These are phyloP conservation scores for Alternaria angustiovoidea DNA, from an alignment of 2,329 filamentous ascomycete genomes.

Conservation along the genomic window DNA sequence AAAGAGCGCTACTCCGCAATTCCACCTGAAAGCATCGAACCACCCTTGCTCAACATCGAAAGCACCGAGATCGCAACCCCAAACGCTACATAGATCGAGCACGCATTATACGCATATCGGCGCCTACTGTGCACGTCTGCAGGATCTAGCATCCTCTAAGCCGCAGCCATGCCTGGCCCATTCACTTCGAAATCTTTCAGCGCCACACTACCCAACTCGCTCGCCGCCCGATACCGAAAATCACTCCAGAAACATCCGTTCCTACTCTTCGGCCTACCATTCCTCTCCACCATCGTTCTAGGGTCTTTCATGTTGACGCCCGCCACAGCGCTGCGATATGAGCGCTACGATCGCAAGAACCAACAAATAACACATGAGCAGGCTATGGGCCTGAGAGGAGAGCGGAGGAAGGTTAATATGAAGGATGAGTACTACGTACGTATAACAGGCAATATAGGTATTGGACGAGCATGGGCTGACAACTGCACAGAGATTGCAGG, in stretches of 20 bases:
- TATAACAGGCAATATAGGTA: constrained; percentile 27
- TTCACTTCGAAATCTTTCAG: constrained; percentile 68
- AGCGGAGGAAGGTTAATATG: constrained; percentile 76
- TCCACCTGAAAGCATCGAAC: constrained; percentile 13
- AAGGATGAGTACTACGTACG: constrained; percentile 87
- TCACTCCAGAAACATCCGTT: constrained; percentile 83
- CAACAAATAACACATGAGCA: constrained; percentile 85
- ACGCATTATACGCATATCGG: not conserved
- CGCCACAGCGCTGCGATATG: constrained; percentile 91
- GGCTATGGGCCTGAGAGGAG: constrained; percentile 80
- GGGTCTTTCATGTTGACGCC: constrained; percentile 95
- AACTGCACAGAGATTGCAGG: constrained; percentile 71
- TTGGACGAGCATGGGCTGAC: constrained; percentile 16
- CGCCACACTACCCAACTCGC: constrained; percentile 63
- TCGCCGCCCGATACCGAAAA: constrained; percentile 80
- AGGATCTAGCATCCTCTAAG: not conserved
- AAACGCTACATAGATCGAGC: not conserved
- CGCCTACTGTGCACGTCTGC: not conserved
- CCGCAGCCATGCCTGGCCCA: constrained; percentile 61
- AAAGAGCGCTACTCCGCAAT: constrained; percentile 20
- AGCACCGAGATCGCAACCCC: not conserved
- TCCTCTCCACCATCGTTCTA: constrained; percentile 86
- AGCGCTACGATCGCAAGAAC: constrained; percentile 89
- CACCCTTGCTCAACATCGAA: not conserved
- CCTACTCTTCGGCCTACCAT: constrained; percentile 90